A percentile compares a stretch with the other conserved stretches of the same genome.
Evolutionary conservation across 352 stramenopile species (phyloP).

Genomic region (Aphanomyces cochlioides): DNA sequence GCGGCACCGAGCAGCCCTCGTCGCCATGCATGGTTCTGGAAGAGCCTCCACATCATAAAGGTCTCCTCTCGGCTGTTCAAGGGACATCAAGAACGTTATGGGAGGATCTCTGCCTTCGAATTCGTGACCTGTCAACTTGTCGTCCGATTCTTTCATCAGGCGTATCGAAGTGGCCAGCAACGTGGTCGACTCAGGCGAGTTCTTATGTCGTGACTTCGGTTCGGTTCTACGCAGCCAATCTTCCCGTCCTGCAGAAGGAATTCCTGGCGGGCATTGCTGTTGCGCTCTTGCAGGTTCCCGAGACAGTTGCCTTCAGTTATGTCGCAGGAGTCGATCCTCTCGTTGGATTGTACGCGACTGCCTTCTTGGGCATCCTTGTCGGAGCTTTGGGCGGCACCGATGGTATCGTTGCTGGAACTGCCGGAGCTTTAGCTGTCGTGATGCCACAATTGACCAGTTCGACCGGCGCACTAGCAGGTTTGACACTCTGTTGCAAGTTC

Average conservation of each 20-base stretch:
- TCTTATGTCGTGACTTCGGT: conserved; percentile 36
- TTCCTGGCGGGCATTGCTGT: conserved; percentile 86
- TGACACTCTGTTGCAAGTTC: neutral
- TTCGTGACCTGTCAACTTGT: too few species aligned
- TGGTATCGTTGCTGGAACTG: conserved; percentile 84
- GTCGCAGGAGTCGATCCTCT: conserved; percentile 84
- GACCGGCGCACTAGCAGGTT: conserved; percentile 40
- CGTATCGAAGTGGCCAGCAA: too few species aligned
- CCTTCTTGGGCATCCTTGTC: conserved; percentile 85
- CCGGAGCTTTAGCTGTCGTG: conserved; percentile 88
- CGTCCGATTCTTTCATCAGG: too few species aligned
- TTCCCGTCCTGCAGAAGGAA: conserved; percentile 57
- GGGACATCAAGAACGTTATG: too few species aligned
- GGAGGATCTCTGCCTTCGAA: too few species aligned
- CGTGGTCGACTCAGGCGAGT: too few species aligned
- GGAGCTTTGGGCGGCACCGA: conserved; percentile 83
- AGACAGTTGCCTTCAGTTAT: conserved; percentile 92
- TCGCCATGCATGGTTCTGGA: too few species aligned
- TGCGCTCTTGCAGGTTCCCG: conserved; percentile 90
- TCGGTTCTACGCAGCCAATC: conserved; percentile 55
- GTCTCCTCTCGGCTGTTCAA: too few species aligned
- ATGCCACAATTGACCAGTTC: conserved; percentile 78
- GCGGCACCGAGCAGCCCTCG: too few species aligned
- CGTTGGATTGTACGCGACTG: conserved; percentile 89
- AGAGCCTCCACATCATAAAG: too few species aligned